Evolutionary conservation across 352 stramenopile genomes (phyloP), one percentile per base, ranked within the genome.

Genomic region (Globisporangium paroecandrum): DNA sequence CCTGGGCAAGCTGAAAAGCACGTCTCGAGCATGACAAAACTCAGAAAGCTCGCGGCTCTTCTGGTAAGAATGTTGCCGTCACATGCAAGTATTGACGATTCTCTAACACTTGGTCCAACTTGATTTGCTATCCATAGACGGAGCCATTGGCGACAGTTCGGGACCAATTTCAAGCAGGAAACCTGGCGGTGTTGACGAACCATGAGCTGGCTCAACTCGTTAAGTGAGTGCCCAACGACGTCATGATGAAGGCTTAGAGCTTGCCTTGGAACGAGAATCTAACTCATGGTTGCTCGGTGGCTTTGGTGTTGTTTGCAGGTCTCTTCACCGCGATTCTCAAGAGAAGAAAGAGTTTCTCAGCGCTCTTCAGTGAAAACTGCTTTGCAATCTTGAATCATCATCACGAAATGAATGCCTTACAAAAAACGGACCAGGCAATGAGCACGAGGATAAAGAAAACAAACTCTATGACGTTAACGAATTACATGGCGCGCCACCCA

Each of bases 251-350:
- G 13, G 15, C 15, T 7, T n/a, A 22, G 5, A 22, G 15, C 15
- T 13, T 49, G 13, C 13, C 41, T 49, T 18, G 10, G 12, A 43
- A 43, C 18, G 10, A 43, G 36, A 43, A 43, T 15, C 12, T 43
- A 43, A 43, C 36, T 4, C 12, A 5, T 43, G 36, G 36, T 43
- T 43, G 36, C 3, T 43, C 36, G 36, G 36, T 12, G 12, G 36
- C 36, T 43, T 43, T 43, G 36, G 36, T 43, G 36, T 15, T 43
- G 29, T 38, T 43, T 43, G 36, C 36, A 43, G 36, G 36, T 80
- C 84, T 24, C 74, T 90, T 4, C 89, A 87, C 58, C 82, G 79
- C 32, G 84, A 93, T 15, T 89, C 85, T 29, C 65, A 70, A 0
- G 85, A 89, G 57, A 76, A 79, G 34, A 81, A 79, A 34, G 75